Evolutionary conservation across 352 stramenopile genomes (phyloP).

Genomic region (Globisporangium sylvaticum): DNA sequence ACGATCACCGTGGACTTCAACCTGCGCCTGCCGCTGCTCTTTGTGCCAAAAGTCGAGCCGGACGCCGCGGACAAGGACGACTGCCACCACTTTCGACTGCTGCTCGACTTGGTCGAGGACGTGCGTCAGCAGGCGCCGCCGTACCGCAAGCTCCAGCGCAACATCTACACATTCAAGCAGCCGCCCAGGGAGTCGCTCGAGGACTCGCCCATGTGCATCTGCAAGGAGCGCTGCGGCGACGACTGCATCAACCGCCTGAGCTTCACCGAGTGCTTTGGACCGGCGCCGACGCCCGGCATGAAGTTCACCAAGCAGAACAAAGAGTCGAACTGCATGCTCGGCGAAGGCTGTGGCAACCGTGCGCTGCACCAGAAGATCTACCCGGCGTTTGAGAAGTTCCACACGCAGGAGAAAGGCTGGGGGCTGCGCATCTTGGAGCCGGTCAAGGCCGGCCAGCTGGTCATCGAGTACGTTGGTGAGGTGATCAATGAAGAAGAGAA

Average conservation of each 20-base stretch:
- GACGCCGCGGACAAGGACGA: slow-evolving; percentile 39
- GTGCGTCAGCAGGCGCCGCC: slow-evolving; percentile 69
- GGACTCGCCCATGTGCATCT: slow-evolving; percentile 76
- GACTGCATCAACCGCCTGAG: slow-evolving; percentile 92
- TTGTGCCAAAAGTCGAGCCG: slow-evolving; percentile 64
- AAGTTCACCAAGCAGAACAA: slow-evolving; percentile 71
- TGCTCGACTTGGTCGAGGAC: slow-evolving; percentile 61
- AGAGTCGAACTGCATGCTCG: slow-evolving; percentile 89
- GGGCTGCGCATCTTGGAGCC: slow-evolving; percentile 78
- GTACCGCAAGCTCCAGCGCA: slow-evolving; percentile 73
- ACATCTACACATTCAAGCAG: slow-evolving; percentile 87
- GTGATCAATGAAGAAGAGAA: slow-evolving; percentile 94
- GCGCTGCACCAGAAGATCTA: slow-evolving; percentile 81
- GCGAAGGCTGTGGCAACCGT: slow-evolving; percentile 90
- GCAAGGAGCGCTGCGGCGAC: slow-evolving; percentile 81
- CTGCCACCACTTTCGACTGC: slow-evolving; percentile 79
- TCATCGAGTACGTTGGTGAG: slow-evolving; percentile 94
- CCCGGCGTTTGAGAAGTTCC: slow-evolving; percentile 66
- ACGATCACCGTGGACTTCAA: slow-evolving; percentile 75
- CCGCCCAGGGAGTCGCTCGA: slow-evolving; percentile 46
- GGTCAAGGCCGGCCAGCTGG: slow-evolving; percentile 82
- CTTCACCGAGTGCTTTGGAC: slow-evolving; percentile 91
- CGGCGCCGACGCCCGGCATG: slow-evolving; percentile 46
- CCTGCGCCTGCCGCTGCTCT: slow-evolving; percentile 75
- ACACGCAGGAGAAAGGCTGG: slow-evolving; percentile 89